Evolutionary conservation across 129 eudicot genomes (phyloP).

Genomic region (Centrapalus pauciflorus): DNA sequence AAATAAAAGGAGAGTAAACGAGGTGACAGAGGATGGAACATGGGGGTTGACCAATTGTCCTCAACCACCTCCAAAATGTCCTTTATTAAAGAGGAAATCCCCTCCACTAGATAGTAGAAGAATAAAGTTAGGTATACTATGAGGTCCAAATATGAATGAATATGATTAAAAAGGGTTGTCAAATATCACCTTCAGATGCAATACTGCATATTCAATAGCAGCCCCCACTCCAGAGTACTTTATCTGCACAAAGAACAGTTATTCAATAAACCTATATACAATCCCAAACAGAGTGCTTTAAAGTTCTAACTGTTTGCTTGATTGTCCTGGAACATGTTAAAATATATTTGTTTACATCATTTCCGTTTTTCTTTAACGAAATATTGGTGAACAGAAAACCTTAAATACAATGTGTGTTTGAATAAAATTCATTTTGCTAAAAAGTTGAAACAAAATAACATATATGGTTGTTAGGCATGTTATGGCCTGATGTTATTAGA

Average conservation of each 20-base stretch:
- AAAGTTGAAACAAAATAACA: background rate
- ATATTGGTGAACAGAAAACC: background rate
- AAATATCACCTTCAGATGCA: constrained; percentile 58
- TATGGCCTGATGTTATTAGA: background rate
- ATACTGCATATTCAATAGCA: constrained; percentile 87
- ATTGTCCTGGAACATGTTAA: background rate
- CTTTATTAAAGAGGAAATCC: constrained; percentile 9
- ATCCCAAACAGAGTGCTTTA: background rate
- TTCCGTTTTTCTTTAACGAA: background rate
- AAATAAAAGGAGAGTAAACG: no score
- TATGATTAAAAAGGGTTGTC: background rate
- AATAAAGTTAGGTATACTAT: background rate
- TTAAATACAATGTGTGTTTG: background rate
- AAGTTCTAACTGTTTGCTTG: background rate
- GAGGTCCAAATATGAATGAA: background rate
- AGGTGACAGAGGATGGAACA: background rate
- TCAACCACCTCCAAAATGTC: background rate
- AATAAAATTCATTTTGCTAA: background rate
- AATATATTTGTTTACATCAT: background rate
- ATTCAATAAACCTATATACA: background rate
- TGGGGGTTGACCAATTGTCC: background rate
- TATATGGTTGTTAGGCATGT: background rate
- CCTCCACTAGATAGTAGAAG: background rate
- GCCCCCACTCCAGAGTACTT: constrained; percentile 81
- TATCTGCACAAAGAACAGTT: constrained; percentile 40